phyloP scores from a whole-genome alignment of 1,139 yeast species.

The Taiozyma sp. region DNA sequence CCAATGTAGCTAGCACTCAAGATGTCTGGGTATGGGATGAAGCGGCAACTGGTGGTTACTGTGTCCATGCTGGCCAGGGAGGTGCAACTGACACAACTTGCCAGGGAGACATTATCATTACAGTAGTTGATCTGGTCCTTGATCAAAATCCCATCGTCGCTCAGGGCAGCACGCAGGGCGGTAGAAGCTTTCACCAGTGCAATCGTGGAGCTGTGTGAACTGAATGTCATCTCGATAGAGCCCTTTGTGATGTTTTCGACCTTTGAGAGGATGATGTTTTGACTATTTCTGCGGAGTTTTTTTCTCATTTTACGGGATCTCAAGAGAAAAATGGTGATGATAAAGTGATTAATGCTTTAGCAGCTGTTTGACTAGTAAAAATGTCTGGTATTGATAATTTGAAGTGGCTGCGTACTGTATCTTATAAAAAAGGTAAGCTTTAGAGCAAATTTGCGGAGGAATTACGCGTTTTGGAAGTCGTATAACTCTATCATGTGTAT shows the following conservation, averaged over 20 bases:
- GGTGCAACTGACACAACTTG: slow-evolving; percentile 14
- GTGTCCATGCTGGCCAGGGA: background rate
- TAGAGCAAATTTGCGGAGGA: slow-evolving; percentile 34
- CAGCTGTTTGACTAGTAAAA: background rate
- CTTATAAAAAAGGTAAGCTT: background rate
- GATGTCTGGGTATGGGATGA: slow-evolving; percentile 21
- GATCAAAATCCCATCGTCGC: slow-evolving; percentile 15
- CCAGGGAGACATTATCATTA: slow-evolving; percentile 8
- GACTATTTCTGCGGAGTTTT: background rate
- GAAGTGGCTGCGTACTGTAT: background rate
- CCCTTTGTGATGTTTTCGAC: background rate
- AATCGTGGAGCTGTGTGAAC: slow-evolving; percentile 1
- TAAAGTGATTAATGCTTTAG: background rate
- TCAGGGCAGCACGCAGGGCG: slow-evolving; percentile 10
- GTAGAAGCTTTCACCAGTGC: slow-evolving; percentile 1
- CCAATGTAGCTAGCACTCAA: slow-evolving; percentile 11
- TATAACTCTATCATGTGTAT: slow-evolving; percentile 44
- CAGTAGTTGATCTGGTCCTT: slow-evolving; percentile 10
- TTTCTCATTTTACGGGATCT: background rate
- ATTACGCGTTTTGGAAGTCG: slow-evolving; percentile 38
- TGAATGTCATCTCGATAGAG: background rate
- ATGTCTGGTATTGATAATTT: background rate
- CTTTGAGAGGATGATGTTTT: background rate
- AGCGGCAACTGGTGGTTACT: slow-evolving; percentile 1
- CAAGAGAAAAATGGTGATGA: background rate